These are phyloP conservation scores for Pseudisothecium myosuroides DNA, from an alignment of 225 moss, liverwort and hornwort species.

Conservation along the genomic window DNA sequence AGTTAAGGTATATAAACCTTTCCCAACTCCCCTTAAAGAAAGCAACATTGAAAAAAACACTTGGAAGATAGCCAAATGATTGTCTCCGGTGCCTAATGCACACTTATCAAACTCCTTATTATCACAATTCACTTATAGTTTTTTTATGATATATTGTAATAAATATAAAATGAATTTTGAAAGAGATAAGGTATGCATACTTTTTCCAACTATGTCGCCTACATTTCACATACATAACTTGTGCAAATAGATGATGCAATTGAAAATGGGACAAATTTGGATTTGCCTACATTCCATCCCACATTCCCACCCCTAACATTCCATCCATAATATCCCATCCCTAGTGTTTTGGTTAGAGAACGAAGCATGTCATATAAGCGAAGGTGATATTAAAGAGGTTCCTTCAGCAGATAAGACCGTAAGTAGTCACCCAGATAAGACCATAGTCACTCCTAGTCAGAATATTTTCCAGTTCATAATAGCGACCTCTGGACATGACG, in stretches of 20 bases:
- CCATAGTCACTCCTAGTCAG: neutral
- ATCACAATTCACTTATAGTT: no score
- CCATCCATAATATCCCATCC: neutral
- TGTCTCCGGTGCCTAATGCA: neutral
- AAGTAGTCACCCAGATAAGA: neutral
- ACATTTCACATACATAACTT: neutral
- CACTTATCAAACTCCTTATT: neutral
- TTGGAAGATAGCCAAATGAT: neutral
- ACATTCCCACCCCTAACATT: neutral
- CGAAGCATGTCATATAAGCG: neutral
- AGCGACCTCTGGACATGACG: no score
- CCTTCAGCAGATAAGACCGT: neutral
- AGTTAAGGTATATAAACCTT: neutral
- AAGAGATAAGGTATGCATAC: fast-evolving
- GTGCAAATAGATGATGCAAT: neutral
- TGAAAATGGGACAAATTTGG: neutral
- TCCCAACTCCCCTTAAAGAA: neutral
- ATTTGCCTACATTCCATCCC: neutral
- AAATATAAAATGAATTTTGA: neutral
- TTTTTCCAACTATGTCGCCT: neutral
- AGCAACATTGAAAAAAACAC: neutral
- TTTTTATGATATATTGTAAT: fast-evolving
- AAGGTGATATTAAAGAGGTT: neutral
- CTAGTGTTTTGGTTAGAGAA: neutral
- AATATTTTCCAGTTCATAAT: no score